Evolutionary conservation across 78 protist species (phyloP).

Genomic region (Bodo saltans): DNA sequence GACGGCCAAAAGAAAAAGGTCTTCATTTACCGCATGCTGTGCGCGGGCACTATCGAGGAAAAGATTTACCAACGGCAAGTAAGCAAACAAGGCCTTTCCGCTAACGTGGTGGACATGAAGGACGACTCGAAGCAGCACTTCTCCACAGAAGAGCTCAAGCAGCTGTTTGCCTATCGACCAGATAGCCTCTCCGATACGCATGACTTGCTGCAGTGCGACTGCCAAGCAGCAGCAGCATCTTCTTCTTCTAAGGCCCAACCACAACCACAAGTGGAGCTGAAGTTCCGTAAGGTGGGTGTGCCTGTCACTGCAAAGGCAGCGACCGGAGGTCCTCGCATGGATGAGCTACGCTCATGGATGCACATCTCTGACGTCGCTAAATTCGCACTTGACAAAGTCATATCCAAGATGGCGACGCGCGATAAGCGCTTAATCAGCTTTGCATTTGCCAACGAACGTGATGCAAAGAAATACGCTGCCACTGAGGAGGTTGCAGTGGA

Average conservation of each 20-base stretch:
- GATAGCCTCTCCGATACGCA: constrained; percentile 33
- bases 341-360: constrained; percentile 6
- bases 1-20: constrained; percentile 83
- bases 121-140: constrained; percentile 59
- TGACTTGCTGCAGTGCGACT: constrained; percentile 13
- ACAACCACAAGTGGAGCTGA: neutral
- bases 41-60: constrained; percentile 68
- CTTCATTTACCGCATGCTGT: constrained; percentile 62
- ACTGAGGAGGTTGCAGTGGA: neutral
- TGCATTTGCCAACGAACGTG: constrained; percentile 3
- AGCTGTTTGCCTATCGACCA: constrained; percentile 41
- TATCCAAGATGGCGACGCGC: neutral
- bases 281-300: neutral
- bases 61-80: constrained; percentile 84
- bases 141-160: constrained; percentile 39
- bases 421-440: neutral
- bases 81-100: constrained; percentile 52
- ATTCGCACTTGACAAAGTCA: neutral
- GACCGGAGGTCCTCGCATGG: constrained; percentile 20
- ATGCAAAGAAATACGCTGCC: neutral
- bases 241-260: no score
- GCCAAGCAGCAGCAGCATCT: no score
- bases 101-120: constrained; percentile 45
- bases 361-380: neutral
- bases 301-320: no score